These are phyloP conservation scores for Ophidiomyces ophidiicola DNA, from an alignment of 2,329 filamentous ascomycete species.

Conservation along the genomic window DNA sequence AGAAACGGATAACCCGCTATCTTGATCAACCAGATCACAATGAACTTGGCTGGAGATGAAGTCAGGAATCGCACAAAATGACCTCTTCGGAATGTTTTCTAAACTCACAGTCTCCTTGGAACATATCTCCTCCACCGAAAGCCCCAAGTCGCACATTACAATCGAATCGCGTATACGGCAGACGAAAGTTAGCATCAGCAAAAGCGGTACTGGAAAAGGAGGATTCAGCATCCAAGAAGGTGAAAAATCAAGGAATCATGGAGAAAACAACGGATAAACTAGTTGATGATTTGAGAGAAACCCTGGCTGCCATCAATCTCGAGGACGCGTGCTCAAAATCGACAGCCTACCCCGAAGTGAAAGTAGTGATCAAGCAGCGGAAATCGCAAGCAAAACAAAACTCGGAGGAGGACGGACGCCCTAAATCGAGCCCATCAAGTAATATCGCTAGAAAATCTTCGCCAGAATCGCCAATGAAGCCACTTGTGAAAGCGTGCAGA, in stretches of 20 bases:
- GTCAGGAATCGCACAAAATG: not conserved
- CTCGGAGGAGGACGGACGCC: not conserved
- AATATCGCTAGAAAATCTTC: no score
- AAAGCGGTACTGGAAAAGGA: slow-evolving; percentile 26
- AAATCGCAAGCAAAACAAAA: not conserved
- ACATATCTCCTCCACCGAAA: not conserved
- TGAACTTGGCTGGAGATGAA: no score
- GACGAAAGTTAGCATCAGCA: slow-evolving; percentile 25
- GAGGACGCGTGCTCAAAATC: no score
- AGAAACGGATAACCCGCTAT: slow-evolving; percentile 9
- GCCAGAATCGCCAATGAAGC: not conserved
- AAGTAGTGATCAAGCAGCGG: no score
- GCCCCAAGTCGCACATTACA: not conserved
- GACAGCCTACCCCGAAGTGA: no score
- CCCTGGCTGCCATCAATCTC: no score
- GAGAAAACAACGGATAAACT: not conserved
- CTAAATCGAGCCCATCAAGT: no score
- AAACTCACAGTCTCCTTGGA: not conserved
- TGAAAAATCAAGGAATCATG: not conserved
- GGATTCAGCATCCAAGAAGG: slow-evolving; percentile 15
- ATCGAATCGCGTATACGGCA: slow-evolving; percentile 28
- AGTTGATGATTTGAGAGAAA: slow-evolving; percentile 1
- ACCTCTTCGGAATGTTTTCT: not conserved
- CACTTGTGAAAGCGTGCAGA: not conserved
- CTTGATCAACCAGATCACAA: no score